Conservation (phyloP, 768 basidiomycete species). For the Agaricus blazei region DNA sequence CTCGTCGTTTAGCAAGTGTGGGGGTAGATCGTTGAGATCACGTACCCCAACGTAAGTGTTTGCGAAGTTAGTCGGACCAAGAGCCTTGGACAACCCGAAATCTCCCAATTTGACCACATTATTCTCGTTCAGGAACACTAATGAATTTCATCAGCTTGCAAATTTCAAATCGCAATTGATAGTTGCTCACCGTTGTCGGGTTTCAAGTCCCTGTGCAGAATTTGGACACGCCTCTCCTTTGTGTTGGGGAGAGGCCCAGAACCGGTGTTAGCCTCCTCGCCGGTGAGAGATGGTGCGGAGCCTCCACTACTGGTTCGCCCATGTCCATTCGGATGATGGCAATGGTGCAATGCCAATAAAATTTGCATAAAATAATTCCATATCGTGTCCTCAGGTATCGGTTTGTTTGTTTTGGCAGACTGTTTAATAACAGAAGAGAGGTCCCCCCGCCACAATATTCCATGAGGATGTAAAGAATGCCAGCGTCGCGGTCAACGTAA, state of each 20-base stretch:
- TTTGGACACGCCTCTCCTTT: constrained; percentile 62
- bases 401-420: constrained; percentile 58
- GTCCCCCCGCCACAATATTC: constrained; percentile 97
- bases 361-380: constrained; percentile 98
- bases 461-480: constrained; percentile 97
- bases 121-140: constrained; percentile 85
- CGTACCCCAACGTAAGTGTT: constrained; percentile 96
- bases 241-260: constrained; percentile 18
- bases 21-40: constrained; percentile 4
- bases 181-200: constrained; percentile 83
- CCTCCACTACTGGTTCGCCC: constrained; percentile 39
- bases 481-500: constrained; percentile 82
- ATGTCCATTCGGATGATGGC: constrained; percentile 76
- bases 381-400: constrained; percentile 86
- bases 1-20: neutral
- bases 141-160: neutral
- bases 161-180: neutral
- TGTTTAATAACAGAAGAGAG: constrained; percentile 84
- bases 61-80: constrained; percentile 83
- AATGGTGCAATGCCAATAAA: constrained; percentile 82
- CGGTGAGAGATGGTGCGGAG: constrained; percentile 14
- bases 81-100: constrained; percentile 92
- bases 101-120: constrained; percentile 94
- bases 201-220: constrained; percentile 93
- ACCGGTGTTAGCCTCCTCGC: constrained; percentile 16